A percentile compares a stretch with the other conserved stretches of the same genome.
phyloP scores from a whole-genome alignment of 2,329 filamentous ascomycete genomes.

The Monosporascus sp. region DNA sequence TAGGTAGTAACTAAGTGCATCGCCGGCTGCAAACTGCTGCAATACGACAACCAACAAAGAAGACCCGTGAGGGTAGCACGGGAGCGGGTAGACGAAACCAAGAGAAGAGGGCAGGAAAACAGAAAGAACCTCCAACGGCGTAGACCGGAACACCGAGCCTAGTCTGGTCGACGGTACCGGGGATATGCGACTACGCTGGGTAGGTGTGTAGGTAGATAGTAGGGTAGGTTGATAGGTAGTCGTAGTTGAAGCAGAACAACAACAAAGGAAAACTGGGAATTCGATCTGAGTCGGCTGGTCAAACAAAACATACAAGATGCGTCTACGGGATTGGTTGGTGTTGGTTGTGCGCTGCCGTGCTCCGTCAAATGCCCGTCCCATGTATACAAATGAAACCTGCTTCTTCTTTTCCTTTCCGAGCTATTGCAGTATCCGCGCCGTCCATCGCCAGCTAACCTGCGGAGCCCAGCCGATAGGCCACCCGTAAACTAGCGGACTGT shows the following conservation, averaged over 20 bases:
- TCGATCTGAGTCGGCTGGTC: neutral
- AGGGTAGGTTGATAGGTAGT: neutral
- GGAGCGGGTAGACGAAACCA: neutral
- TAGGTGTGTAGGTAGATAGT: neutral
- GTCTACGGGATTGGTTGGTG: neutral
- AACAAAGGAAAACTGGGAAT: neutral
- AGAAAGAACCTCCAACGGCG: neutral
- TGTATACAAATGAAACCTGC: neutral
- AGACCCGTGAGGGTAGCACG: neutral
- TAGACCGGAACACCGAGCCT: too few species aligned
- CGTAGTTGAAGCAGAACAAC: too few species aligned
- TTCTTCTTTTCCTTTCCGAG: too few species aligned
- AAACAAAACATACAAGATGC: neutral
- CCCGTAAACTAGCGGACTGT: too few species aligned
- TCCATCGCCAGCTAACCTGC: too few species aligned
- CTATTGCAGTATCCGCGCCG: too few species aligned
- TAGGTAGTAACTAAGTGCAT: constrained; percentile 11
- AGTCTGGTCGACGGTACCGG: too few species aligned
- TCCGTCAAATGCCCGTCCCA: neutral
- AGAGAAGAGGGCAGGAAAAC: neutral
- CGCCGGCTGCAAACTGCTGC: too few species aligned
- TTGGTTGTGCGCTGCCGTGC: neutral
- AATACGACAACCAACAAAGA: constrained; percentile 2
- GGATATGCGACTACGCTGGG: too few species aligned
- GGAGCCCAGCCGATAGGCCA: too few species aligned